Conservation (phyloP, 371 early-diverging fungal genomes). For the Mucor irregularis region DNA sequence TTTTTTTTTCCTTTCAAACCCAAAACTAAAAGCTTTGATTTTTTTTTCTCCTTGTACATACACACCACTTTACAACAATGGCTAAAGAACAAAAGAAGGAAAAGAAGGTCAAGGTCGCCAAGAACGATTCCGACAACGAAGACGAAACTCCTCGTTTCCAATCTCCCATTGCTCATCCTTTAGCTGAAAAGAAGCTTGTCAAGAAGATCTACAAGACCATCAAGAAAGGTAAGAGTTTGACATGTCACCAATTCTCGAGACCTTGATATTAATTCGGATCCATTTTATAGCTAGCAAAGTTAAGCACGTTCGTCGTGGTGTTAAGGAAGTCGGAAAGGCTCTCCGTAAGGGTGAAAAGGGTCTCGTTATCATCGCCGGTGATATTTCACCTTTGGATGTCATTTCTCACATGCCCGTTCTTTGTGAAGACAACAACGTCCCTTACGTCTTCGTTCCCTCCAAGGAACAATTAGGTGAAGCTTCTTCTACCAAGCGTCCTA, state of each 20-base stretch:
- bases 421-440: constrained; percentile 95
- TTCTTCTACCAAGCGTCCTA: constrained; percentile 93
- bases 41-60: neutral
- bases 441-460: constrained; percentile 94
- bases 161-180: constrained; percentile 91
- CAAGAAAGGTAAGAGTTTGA: constrained; percentile 76
- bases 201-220: constrained; percentile 91
- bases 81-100: constrained; percentile 43
- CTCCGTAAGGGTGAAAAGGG: constrained; percentile 96
- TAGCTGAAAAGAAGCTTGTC: constrained; percentile 89
- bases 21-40: neutral
- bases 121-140: constrained; percentile 32
- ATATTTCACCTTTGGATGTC: constrained; percentile 97
- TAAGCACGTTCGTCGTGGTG: constrained; percentile 92
- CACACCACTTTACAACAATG: constrained; percentile 7
- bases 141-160: constrained; percentile 39
- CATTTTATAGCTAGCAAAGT: constrained; percentile 77
- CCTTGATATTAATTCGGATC: neutral
- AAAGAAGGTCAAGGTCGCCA: constrained; percentile 45
- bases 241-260: neutral
- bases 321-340: constrained; percentile 97
- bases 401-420: constrained; percentile 97
- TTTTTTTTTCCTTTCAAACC: constrained; percentile 10
- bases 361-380: constrained; percentile 93
- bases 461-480: constrained; percentile 93